Evolutionary conservation across 257 asterid genomes (phyloP).

Genomic region (Nicotiana sylvestris): DNA sequence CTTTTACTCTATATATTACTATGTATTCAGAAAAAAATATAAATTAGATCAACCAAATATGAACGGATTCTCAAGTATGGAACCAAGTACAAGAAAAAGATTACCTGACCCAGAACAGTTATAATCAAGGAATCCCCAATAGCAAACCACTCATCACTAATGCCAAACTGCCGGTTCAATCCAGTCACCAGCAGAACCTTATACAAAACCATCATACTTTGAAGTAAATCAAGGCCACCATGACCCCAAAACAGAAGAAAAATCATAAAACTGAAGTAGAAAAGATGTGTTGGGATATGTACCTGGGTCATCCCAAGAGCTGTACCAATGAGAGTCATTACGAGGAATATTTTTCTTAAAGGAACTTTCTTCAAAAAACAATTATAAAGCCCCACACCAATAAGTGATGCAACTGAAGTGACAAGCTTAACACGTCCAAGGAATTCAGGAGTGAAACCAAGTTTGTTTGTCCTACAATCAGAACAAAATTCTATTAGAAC

Average conservation of each 20-base stretch:
- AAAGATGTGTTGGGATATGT: neutral
- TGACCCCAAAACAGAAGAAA: neutral
- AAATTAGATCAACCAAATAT: neutral
- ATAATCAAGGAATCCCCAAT: slow-evolving; percentile 88
- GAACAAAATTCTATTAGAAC: slow-evolving; percentile 13
- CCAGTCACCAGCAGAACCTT: slow-evolving; percentile 92
- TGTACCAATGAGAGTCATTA: slow-evolving; percentile 65
- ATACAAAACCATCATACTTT: neutral
- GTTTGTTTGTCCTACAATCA: slow-evolving; percentile 70
- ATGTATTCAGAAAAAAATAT: neutral
- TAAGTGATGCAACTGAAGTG: slow-evolving; percentile 84
- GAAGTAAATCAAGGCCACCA: neutral
- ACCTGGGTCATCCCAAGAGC: slow-evolving; percentile 96
- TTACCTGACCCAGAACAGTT: slow-evolving; percentile 94
- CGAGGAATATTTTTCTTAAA: slow-evolving; percentile 72
- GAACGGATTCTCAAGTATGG: neutral
- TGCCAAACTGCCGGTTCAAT: slow-evolving; percentile 66
- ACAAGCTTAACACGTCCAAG: slow-evolving; percentile 97
- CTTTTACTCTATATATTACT: neutral
- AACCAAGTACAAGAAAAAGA: neutral
- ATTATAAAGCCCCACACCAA: slow-evolving; percentile 90
- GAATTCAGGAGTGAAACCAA: slow-evolving; percentile 92
- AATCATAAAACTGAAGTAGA: slow-evolving; percentile 2
- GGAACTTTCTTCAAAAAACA: slow-evolving; percentile 79
- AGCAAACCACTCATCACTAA: slow-evolving; percentile 95